These are phyloP conservation scores for Aspergillus saccharolyticus DNA, from an alignment of 495 filamentous ascomycete genomes.

Conservation along the genomic window DNA sequence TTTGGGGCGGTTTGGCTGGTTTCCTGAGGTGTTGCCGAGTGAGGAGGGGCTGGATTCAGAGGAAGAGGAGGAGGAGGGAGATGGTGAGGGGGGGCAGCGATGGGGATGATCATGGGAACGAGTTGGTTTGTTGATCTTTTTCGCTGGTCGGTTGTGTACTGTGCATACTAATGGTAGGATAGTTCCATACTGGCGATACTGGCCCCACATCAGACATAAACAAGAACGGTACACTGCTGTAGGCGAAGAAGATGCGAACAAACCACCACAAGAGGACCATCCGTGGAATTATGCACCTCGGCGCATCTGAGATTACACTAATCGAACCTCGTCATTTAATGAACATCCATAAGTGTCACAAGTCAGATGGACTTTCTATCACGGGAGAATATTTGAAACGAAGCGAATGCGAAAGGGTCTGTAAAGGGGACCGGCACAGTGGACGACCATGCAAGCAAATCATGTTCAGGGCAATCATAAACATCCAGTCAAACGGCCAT, in stretches of 20 bases:
- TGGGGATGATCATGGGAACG: not conserved
- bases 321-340: too few species aligned
- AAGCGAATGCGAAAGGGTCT: not conserved
- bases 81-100: not conserved
- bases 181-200: too few species aligned
- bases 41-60: conserved; percentile 18
- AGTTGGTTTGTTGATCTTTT: not conserved
- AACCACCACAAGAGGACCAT: too few species aligned
- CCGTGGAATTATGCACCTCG: too few species aligned
- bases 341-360: too few species aligned
- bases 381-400: not conserved
- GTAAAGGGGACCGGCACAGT: not conserved
- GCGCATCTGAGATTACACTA: too few species aligned
- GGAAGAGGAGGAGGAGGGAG: not conserved
- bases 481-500: conserved; percentile 16
- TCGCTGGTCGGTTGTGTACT: too few species aligned
- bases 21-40: conserved; percentile 50
- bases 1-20: conserved; percentile 69
- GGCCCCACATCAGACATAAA: too few species aligned
- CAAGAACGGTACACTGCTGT: too few species aligned
- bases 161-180: too few species aligned
- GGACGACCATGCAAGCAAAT: conserved; percentile 4
- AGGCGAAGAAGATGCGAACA: too few species aligned
- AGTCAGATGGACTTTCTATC: not conserved
- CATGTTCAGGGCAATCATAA: conserved; percentile 21